A percentile compares a stretch with the other conserved stretches of the same genome.
These are phyloP conservation scores for Botrytis byssoidea DNA, from an alignment of 2,329 filamentous ascomycete species.

Conservation along the genomic window DNA sequence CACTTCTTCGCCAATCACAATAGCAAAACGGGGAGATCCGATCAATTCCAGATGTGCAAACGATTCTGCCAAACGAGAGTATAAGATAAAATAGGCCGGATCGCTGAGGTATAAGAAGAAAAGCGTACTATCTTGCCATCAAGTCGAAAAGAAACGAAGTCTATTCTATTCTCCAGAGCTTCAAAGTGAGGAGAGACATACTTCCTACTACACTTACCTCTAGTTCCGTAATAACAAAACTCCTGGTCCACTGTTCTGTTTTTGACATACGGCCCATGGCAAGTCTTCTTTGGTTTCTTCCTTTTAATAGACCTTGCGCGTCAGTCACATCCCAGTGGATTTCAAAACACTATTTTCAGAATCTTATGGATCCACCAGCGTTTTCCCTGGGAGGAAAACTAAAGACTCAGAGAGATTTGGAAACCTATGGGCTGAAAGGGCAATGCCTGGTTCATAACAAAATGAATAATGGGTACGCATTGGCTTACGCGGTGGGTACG, in stretches of 20 bases:
- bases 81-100: constrained; percentile 16
- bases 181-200: constrained; percentile 2
- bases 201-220: constrained; percentile 10
- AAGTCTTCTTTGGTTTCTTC: background rate
- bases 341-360: constrained; percentile 1
- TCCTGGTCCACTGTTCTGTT: constrained; percentile 15
- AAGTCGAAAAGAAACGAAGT: background rate
- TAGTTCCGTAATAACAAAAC: constrained; percentile 14
- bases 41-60: background rate
- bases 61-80: constrained; percentile 17
- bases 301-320: background rate
- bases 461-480: constrained; percentile 20
- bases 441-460: background rate
- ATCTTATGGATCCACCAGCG: background rate
- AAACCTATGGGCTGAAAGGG: background rate
- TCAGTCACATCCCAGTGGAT: background rate
- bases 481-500: constrained; percentile 16
- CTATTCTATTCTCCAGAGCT: background rate
- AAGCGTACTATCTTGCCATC: background rate
- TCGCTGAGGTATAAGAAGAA: background rate
- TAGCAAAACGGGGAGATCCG: background rate
- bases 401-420: background rate
- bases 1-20: background rate
- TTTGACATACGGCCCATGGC: background rate
- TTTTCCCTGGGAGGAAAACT: background rate